Conservation (phyloP, 805 yeast species). For the Candida pseudofarinosa region DNA sequence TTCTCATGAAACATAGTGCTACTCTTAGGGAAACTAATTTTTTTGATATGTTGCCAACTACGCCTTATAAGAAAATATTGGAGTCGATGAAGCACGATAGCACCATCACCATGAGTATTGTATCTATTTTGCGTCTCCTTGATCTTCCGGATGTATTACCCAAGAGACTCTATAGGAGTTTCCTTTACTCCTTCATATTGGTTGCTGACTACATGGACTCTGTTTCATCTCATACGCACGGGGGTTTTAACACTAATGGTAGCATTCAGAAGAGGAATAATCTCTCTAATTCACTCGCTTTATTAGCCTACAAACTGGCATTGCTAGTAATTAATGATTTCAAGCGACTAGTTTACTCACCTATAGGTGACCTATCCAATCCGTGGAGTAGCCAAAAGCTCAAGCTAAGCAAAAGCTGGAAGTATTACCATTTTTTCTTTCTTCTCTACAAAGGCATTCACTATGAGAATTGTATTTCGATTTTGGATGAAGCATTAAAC, state of each 20-base stretch:
- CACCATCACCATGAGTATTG: neutral
- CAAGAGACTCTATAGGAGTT: constrained; percentile 6
- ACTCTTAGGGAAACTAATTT: neutral
- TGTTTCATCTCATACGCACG: constrained; percentile 10
- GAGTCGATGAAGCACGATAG: neutral
- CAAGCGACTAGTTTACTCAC: constrained; percentile 6
- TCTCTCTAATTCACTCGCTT: constrained; percentile 16
- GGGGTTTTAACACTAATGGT: constrained; percentile 21
- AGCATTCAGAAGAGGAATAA: constrained; percentile 5
- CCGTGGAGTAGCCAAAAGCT: neutral
- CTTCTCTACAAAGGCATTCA: constrained; percentile 15
- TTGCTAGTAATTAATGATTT: constrained; percentile 11
- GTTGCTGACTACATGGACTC: constrained; percentile 16
- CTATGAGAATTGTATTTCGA: constrained; percentile 12
- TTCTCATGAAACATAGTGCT: neutral
- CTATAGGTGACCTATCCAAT: constrained; percentile 1
- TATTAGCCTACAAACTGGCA: constrained; percentile 14
- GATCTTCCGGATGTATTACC: constrained; percentile 6
- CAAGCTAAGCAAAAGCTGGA: constrained; percentile 8
- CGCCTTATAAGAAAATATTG: constrained; percentile 1
- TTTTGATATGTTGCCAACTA: neutral
- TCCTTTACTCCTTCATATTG: constrained; percentile 19
- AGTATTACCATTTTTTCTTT: constrained; percentile 15
- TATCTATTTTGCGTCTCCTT: constrained; percentile 2
- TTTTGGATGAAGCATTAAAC: constrained; percentile 12